Evolutionary conservation across 805 yeast genomes (phyloP).

Genomic region (Schizosaccharomyces osmophilus): DNA sequence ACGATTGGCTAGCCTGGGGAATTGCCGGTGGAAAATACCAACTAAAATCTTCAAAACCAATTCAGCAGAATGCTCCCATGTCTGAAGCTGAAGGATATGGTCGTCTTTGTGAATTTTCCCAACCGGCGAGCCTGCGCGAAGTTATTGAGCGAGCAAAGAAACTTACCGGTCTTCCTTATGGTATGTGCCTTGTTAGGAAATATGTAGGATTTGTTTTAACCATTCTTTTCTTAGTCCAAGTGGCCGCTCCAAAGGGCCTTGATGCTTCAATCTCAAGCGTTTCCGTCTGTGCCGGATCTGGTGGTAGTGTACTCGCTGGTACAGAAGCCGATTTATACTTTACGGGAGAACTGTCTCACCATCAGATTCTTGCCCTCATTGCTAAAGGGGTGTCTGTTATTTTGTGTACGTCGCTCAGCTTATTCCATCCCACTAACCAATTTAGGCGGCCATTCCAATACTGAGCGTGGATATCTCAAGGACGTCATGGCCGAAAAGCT

Average conservation of each 20-base stretch:
- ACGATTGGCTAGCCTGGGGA: constrained; percentile 66
- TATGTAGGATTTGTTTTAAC: neutral
- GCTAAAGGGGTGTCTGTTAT: constrained; percentile 54
- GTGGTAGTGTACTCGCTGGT: constrained; percentile 42
- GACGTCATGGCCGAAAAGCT: constrained; percentile 27
- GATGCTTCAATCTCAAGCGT: constrained; percentile 23
- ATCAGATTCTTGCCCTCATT: constrained; percentile 48
- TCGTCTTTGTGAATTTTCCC: constrained; percentile 28
- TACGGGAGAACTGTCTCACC: constrained; percentile 91
- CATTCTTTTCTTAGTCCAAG: neutral
- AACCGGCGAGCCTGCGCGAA: constrained; percentile 16
- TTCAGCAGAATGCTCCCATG: constrained; percentile 15
- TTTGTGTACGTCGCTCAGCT: constrained; percentile 19
- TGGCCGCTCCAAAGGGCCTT: neutral
- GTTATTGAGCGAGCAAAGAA: constrained; percentile 30
- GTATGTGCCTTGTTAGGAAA: neutral
- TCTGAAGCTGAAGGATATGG: constrained; percentile 57
- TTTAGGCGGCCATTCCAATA: constrained; percentile 51
- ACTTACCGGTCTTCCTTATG: constrained; percentile 4
- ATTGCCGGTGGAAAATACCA: constrained; percentile 16
- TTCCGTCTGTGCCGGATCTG: constrained; percentile 92
- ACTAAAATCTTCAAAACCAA: constrained; percentile 14
- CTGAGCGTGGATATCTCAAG: constrained; percentile 63
- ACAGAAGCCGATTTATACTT: constrained; percentile 39
- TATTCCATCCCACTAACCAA: neutral